Percentiles rank a stretch among this genome's conserved stretches.
These are phyloP conservation scores for Corylus americana DNA, from an alignment of 306 rosid species.

Conservation along the genomic window DNA sequence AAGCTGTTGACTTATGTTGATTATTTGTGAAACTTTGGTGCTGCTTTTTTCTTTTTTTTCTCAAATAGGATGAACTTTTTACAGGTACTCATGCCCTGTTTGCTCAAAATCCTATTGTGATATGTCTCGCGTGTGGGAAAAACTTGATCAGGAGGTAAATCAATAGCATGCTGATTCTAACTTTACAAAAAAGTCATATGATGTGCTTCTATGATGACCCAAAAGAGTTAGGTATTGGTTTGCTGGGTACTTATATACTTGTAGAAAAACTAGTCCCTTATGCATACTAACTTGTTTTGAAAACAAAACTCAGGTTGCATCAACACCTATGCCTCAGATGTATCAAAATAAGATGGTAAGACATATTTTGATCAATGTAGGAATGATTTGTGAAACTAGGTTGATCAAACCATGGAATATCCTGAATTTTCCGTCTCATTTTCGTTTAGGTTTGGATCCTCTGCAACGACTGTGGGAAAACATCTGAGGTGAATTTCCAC, in stretches of 20 bases:
- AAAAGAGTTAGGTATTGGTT: neutral
- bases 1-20: neutral
- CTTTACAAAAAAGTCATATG: neutral
- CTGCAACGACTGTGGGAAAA: conserved; percentile 73
- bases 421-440: neutral
- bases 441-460: conserved; percentile 64
- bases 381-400: neutral
- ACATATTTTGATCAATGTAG: conserved; percentile 10
- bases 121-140: conserved; percentile 69
- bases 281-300: conserved; percentile 3
- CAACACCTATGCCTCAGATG: conserved; percentile 46
- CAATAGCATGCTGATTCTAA: neutral
- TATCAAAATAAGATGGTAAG: conserved; percentile 46
- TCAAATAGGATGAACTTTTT: conserved; percentile 3
- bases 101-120: conserved; percentile 78
- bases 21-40: neutral
- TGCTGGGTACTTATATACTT: neutral
- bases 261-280: neutral
- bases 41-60: neutral
- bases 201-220: neutral
- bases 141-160: conserved; percentile 61
- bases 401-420: neutral
- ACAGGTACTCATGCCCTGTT: conserved; percentile 78
- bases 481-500: conserved; percentile 57
- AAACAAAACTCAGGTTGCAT: conserved; percentile 31